These are phyloP conservation scores for Beta macrorhiza DNA, from an alignment of 179 eudicot genomes.

Conservation along the genomic window DNA sequence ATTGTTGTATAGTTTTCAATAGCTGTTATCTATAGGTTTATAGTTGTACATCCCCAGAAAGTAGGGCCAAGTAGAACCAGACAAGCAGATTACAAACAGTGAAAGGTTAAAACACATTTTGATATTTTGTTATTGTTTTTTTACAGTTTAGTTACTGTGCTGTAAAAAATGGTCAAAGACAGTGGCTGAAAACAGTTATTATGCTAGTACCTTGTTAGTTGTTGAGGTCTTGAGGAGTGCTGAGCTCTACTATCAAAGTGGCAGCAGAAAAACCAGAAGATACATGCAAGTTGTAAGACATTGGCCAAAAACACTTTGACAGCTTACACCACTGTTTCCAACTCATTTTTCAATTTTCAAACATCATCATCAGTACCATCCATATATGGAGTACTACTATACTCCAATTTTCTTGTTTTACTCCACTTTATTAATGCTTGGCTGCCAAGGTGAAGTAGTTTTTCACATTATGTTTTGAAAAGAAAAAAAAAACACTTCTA, in stretches of 20 bases:
- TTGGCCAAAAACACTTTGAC: constrained; percentile 17
- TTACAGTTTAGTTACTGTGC: neutral
- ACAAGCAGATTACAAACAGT: neutral
- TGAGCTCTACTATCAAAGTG: constrained; percentile 23
- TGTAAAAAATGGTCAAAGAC: constrained; percentile 21
- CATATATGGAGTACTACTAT: neutral
- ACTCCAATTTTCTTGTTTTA: neutral
- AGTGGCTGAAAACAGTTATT: constrained; percentile 13
- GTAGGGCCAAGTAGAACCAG: neutral
- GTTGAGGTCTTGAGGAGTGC: neutral
- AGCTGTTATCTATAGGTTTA: constrained; percentile 11
- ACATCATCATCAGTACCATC: constrained; percentile 13
- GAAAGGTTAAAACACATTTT: neutral
- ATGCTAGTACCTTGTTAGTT: constrained; percentile 1
- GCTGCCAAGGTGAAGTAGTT: neutral
- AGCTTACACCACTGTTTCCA: neutral
- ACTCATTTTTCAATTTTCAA: constrained; percentile 17
- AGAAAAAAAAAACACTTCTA: too few relatives aligned
- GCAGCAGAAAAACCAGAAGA: neutral
- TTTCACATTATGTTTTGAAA: neutral
- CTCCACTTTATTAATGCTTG: neutral
- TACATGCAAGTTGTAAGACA: constrained; percentile 28
- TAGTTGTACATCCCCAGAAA: neutral
- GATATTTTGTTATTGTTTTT: neutral
- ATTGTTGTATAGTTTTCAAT: constrained; percentile 24